Evolutionary conservation across 805 yeast genomes (phyloP).

Genomic region (Candida cerambycidarum): DNA sequence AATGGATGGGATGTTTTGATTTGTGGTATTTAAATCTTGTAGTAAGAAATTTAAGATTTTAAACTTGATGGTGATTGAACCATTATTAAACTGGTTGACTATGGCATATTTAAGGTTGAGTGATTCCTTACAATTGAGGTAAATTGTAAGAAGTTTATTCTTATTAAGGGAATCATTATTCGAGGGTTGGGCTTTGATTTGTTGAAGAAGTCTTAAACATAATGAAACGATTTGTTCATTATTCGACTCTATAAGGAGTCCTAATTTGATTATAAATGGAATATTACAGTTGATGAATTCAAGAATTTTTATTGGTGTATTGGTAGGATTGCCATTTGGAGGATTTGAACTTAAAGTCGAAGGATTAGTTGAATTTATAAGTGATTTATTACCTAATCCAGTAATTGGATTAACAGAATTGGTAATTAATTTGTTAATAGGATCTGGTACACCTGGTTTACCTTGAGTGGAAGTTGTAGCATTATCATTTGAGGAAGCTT

Average conservation of each 20-base stretch:
- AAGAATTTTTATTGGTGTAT: constrained; percentile 48
- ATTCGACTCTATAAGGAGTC: constrained; percentile 67
- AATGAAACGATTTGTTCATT: constrained; percentile 50
- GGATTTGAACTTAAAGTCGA: background rate
- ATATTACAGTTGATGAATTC: constrained; percentile 72
- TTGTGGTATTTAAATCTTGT: constrained; percentile 35
- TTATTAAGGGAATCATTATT: constrained; percentile 32
- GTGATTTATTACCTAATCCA: too few relatives aligned
- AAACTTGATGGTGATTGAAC: constrained; percentile 50
- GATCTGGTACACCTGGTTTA: too few relatives aligned
- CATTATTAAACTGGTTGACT: constrained; percentile 58
- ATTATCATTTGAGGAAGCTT: background rate
- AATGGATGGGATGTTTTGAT: constrained; percentile 45
- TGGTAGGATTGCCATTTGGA: background rate
- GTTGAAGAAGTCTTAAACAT: constrained; percentile 53
- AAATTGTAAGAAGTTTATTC: constrained; percentile 65
- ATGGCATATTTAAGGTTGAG: constrained; percentile 70
- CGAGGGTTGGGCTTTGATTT: constrained; percentile 28
- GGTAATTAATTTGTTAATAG: background rate
- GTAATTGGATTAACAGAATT: background rate
- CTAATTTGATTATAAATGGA: constrained; percentile 70
- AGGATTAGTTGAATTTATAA: too few relatives aligned
- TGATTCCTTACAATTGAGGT: constrained; percentile 78
- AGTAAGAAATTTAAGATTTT: constrained; percentile 59
- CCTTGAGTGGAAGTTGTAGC: too few relatives aligned